Conservation (phyloP, 2,329 filamentous ascomycete species). For the Canariomyces notabilis region DNA sequence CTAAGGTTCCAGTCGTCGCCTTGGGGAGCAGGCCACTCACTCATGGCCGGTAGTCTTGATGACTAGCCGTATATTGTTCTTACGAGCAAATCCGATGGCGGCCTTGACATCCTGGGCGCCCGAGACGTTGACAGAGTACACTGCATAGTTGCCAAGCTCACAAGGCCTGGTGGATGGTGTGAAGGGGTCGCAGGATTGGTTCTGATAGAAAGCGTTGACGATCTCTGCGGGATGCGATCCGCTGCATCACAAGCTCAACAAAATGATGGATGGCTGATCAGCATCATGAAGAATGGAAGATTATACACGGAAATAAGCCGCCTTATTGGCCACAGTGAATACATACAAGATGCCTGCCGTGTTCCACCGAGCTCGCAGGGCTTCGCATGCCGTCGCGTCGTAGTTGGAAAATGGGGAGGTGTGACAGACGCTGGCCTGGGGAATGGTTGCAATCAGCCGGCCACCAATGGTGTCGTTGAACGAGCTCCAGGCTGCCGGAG, state of each 20-base stretch:
- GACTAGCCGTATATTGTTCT: slow-evolving; percentile 40
- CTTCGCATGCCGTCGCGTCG: slow-evolving; percentile 31
- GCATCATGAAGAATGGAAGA: no score
- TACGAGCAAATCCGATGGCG: slow-evolving; percentile 31
- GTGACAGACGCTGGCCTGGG: slow-evolving; percentile 49
- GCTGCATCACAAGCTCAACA: not conserved
- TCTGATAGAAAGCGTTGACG: slow-evolving; percentile 9
- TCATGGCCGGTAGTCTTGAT: slow-evolving; percentile 41
- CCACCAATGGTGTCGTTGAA: slow-evolving; percentile 52
- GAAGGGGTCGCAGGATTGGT: slow-evolving; percentile 15
- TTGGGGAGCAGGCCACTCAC: not conserved
- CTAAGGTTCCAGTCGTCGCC: not conserved
- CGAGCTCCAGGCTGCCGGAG: slow-evolving; percentile 36
- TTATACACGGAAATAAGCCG: no score
- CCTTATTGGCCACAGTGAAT: not conserved
- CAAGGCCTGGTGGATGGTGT: slow-evolving; percentile 4
- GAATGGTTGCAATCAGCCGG: slow-evolving; percentile 45
- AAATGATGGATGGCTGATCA: not conserved
- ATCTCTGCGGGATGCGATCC: no score
- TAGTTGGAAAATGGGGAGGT: slow-evolving; percentile 30
- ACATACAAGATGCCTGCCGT: not conserved
- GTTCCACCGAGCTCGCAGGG: slow-evolving; percentile 25
- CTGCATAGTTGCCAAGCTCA: slow-evolving; percentile 25
- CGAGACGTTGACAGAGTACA: slow-evolving; percentile 30
- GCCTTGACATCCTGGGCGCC: slow-evolving; percentile 21